These are phyloP conservation scores for Tarenaya hassleriana DNA, from an alignment of 345 rosid genomes.

Conservation along the genomic window DNA sequence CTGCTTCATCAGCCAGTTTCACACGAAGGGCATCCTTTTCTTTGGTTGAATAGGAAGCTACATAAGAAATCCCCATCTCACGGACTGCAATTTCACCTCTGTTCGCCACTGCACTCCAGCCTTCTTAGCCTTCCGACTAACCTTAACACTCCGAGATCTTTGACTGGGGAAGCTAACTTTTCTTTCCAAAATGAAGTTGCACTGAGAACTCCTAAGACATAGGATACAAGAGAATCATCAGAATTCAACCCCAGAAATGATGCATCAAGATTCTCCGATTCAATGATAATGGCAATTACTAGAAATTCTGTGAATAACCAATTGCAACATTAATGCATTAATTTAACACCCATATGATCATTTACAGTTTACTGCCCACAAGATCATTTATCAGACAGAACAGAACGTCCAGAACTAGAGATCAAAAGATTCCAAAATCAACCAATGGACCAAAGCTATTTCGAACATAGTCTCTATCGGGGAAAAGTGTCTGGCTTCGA, in stretches of 20 bases:
- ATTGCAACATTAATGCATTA: background rate
- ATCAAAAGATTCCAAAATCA: too few relatives aligned
- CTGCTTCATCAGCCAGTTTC: slow-evolving; percentile 88
- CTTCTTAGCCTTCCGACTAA: slow-evolving; percentile 32
- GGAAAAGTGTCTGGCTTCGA: too few relatives aligned
- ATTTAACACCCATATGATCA: too few relatives aligned
- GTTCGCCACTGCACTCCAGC: slow-evolving; percentile 65
- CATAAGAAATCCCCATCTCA: slow-evolving; percentile 95
- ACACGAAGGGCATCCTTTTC: slow-evolving; percentile 97
- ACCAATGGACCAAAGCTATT: too few relatives aligned
- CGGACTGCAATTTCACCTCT: slow-evolving; percentile 98
- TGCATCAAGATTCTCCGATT: background rate
- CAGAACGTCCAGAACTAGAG: too few relatives aligned
- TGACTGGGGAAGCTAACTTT: slow-evolving; percentile 50
- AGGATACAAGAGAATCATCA: background rate
- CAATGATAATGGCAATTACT: too few relatives aligned
- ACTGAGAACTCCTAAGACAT: slow-evolving; percentile 49
- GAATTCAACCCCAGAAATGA: background rate
- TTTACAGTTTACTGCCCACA: too few relatives aligned
- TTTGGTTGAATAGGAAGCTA: slow-evolving; percentile 89
- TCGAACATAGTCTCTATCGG: too few relatives aligned
- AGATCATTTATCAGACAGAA: too few relatives aligned
- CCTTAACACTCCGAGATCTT: slow-evolving; percentile 30
- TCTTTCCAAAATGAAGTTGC: slow-evolving; percentile 52
- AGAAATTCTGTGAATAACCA: too few relatives aligned